These are phyloP conservation scores for Cyclanthera cordifolia DNA, from an alignment of 306 rosid species.

Conservation along the genomic window DNA sequence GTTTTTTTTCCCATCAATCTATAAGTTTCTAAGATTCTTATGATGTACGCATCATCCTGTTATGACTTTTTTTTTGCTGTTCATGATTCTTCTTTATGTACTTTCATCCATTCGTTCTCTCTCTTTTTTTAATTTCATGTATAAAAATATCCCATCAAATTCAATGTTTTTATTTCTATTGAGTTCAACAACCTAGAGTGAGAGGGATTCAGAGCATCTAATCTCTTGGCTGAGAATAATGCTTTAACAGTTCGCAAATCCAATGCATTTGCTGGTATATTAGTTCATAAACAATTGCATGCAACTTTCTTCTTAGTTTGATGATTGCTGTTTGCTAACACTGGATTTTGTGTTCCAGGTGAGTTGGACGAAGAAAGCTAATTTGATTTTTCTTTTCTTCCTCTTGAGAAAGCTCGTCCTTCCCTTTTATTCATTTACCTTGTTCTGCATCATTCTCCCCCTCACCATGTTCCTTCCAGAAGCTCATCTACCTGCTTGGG, in stretches of 20 bases:
- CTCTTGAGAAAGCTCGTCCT: conserved; percentile 89
- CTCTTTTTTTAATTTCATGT: neutral
- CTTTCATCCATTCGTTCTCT: neutral
- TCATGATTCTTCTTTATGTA: neutral
- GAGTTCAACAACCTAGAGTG: neutral
- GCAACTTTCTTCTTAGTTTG: conserved; percentile 3
- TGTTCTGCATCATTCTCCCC: conserved; percentile 96
- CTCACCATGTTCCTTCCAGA: conserved; percentile 97
- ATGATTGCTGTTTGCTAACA: neutral
- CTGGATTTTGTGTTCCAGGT: conserved; percentile 39
- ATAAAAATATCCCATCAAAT: neutral
- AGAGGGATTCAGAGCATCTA: neutral
- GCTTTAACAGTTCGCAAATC: neutral
- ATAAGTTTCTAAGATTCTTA: neutral
- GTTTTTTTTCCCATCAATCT: neutral
- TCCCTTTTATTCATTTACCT: conserved; percentile 93
- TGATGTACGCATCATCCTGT: neutral
- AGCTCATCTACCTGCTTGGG: conserved; percentile 94
- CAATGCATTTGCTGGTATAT: neutral
- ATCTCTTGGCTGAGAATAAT: neutral
- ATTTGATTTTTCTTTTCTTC: conserved; percentile 84
- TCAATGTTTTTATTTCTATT: neutral
- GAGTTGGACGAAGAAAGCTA: conserved; percentile 65
- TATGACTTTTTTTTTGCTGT: neutral
- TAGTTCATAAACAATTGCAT: neutral